Conservation (phyloP, 164 flowering plant genomes). For the Piper betle region DNA sequence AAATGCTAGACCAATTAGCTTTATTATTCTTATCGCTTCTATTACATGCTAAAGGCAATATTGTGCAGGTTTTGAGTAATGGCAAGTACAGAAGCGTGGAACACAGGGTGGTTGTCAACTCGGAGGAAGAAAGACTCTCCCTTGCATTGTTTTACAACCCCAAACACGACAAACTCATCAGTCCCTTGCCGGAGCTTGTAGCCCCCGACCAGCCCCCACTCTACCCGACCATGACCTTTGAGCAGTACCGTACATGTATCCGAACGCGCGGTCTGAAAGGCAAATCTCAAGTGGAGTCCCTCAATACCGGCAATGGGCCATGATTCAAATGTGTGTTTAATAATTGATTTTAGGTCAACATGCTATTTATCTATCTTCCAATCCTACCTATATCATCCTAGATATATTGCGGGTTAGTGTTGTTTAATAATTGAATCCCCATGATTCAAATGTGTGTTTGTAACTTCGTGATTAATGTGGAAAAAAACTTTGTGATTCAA, state of each 20-base stretch:
- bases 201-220: conserved; percentile 29
- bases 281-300: conserved; percentile 53
- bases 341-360: too few relatives aligned
- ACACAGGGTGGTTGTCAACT: conserved; percentile 55
- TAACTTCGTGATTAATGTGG: too few relatives aligned
- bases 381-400: too few relatives aligned
- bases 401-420: too few relatives aligned
- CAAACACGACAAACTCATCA: conserved; percentile 30
- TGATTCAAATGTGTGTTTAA: not conserved
- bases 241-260: conserved; percentile 47
- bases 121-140: conserved; percentile 45
- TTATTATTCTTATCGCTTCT: too few relatives aligned
- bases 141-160: conserved; percentile 79
- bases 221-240: conserved; percentile 46
- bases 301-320: conserved; percentile 5
- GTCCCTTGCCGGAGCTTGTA: conserved; percentile 43
- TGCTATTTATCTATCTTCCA: too few relatives aligned
- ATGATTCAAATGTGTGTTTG: too few relatives aligned
- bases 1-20: not conserved
- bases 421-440: too few relatives aligned
- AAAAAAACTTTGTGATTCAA: too few relatives aligned
- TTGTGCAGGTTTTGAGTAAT: conserved; percentile 49
- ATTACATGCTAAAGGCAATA: too few relatives aligned
- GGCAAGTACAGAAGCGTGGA: conserved; percentile 67
- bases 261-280: conserved; percentile 54